Percentiles rank a stretch among this genome's conserved stretches.
These are phyloP conservation scores for Rhizophora mangle DNA, from an alignment of 345 rosid genomes.

Conservation along the genomic window DNA sequence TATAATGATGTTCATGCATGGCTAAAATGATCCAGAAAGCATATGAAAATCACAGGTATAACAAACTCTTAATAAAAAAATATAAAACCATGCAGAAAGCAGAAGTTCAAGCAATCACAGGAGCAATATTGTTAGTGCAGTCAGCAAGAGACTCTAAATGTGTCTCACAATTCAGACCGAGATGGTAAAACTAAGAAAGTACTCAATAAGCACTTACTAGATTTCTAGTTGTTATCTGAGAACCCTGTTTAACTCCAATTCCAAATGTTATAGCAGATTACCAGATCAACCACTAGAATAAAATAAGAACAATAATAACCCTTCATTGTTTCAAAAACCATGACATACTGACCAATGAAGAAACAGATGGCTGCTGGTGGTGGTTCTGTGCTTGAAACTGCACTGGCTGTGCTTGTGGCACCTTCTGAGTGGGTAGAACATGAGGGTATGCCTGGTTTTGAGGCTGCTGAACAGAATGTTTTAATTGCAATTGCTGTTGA, in stretches of 20 bases:
- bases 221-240: no score
- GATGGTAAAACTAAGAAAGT: no score
- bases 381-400: conserved; percentile 51
- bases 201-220: no score
- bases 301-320: not conserved
- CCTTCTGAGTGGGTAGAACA: conserved; percentile 45
- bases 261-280: no score
- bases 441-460: conserved; percentile 51
- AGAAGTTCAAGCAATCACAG: no score
- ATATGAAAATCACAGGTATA: not conserved
- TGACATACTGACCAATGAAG: conserved; percentile 49
- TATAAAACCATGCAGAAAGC: not conserved
- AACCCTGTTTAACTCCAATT: no score
- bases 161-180: no score
- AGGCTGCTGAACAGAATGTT: conserved; percentile 48
- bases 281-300: no score
- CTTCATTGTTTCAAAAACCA: not conserved
- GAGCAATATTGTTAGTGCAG: no score
- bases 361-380: conserved; percentile 48
- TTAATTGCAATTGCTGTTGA: conserved; percentile 51
- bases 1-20: conserved; percentile 55
- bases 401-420: conserved; percentile 56
- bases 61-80: not conserved
- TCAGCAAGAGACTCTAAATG: no score
- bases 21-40: conserved; percentile 13